These are phyloP conservation scores for Cucurbita moschata DNA, from an alignment of 306 rosid species.

Conservation along the genomic window DNA sequence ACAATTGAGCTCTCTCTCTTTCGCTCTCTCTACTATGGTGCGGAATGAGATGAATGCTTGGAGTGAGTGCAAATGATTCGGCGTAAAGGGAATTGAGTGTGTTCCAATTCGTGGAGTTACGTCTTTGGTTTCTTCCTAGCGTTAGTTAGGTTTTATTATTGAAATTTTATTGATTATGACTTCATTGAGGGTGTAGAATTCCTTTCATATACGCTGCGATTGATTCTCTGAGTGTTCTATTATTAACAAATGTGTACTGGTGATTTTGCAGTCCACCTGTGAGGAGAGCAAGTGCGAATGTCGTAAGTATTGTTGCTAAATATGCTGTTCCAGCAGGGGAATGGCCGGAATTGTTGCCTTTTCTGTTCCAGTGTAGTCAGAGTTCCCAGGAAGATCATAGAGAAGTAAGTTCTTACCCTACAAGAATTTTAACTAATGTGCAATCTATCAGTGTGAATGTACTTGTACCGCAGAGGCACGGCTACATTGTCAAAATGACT, in stretches of 20 bases:
- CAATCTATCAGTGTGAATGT: not conserved
- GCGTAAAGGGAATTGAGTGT: not conserved
- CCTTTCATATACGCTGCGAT: not conserved
- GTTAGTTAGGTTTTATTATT: not conserved
- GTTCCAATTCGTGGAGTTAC: not conserved
- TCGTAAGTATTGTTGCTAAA: conserved; percentile 79
- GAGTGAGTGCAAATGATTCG: not conserved
- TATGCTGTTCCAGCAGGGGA: conserved; percentile 89
- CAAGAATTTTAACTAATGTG: not conserved
- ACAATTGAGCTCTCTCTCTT: not conserved
- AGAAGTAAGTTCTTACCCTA: conserved; percentile 40
- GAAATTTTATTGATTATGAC: not conserved
- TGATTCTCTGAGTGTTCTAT: not conserved
- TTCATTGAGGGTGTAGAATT: not conserved
- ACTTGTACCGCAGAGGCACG: not conserved
- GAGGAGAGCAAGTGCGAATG: conserved; percentile 90
- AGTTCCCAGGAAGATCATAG: conserved; percentile 93
- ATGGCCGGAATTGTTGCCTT: conserved; percentile 91
- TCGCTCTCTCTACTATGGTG: not conserved
- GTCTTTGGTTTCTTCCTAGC: not conserved
- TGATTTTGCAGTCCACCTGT: conserved; percentile 64
- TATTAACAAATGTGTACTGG: not conserved
- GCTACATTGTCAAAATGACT: not conserved
- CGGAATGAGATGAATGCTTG: not conserved
- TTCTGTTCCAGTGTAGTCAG: conserved; percentile 89